Base-by-base conservation (phyloP, 306 rosid species). In the Mimosa bimucronata region DNA sequence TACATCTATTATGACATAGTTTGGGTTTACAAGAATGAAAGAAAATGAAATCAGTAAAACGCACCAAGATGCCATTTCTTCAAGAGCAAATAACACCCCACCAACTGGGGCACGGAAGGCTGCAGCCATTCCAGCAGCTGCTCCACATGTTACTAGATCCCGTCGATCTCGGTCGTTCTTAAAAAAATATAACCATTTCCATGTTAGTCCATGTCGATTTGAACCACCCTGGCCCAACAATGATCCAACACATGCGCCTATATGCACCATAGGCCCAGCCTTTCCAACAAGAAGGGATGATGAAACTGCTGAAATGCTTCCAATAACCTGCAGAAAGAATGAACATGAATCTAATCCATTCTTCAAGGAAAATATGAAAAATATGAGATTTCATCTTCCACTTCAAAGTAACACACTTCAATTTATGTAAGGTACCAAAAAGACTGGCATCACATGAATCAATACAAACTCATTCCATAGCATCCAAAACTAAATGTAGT, bases 241-340 rank as follows among this genome's bases (percentile, higher is more conserved):
- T 26, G 98, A 84, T 18, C 97, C 99, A 75, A 96, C 82, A 73
- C 97, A 93, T 19, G 99, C 98, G 46, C 98, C 98, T n/a, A 94
- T 93, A 62, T 95, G 98, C 76, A 95, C 91, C 99, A 95, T 90
- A 13, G 99, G 99, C 76, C 99, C 99, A 45, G 99, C 98, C 85
- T 93, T 95, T 77, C 99, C 99, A 23, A 95, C 81, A 37, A 82
- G 81, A 76, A 95, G 91, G 26, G 99, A 95, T 10, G 97, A 85
- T 15, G 99, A 95, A 74, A 91, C 99, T 0, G 97, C 97, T 7
- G 99, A 79, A 71, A 93, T 85, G 83, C 99, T 95, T 75, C 99
- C 99, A 57, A 95, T 77, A 71, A 95, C 88, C 99, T 95, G 94
- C 18, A 75, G 29, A 85, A 45, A 18, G 8, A 78, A 74, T 38